Base-by-base conservation (phyloP, 2,329 filamentous ascomycete genomes). In the Verticillium dahliae region DNA sequence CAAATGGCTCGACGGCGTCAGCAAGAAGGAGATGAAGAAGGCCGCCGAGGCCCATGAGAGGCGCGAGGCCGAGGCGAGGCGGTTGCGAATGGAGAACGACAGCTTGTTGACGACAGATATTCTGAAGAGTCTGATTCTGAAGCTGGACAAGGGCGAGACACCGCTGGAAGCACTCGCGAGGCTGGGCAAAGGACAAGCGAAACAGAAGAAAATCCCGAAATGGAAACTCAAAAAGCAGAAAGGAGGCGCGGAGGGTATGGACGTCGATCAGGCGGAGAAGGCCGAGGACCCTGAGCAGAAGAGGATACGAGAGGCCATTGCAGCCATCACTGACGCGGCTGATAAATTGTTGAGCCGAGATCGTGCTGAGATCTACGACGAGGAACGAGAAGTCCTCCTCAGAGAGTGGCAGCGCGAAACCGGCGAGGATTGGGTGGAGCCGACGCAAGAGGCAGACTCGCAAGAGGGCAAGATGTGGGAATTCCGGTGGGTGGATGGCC, bases 11-110 rank as follows among this genome's bases (percentile, higher is more conserved):
- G 90, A 97, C 55, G 95, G 95, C 0, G 79, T 97, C 22, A 95
- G 90, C 67, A 97, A 96, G 73, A 96, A 94, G 74, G 92, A 97
- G 62, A 96, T 98, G 82, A 90, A 87, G 71, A 88, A 86, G 65
- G 95, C 95, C 0, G 91, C 88, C 50, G 92, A 90, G 65, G 95
- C 95, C 3, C 90, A 95, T 61, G 90, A 96, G 69, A 92, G 89
- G 76, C 84, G 93, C 35, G 91, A 96, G 64, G 85, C 86, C 1
- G 92, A 96, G 70, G 82, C 87, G 59, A 85, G 90, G 62, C 82
- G 87, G 69, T 86, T 87, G 67, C 87, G 89, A 62, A 82, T 89
- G 33, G 85, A 87, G 62, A 89, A 96, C 62, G 94, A 98, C 71
- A 83, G 84, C 27, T 75, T 92, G 13, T 75, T 92, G 7, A 89